Evolutionary conservation across 2,329 filamentous ascomycete species (phyloP), one percentile per base, ranked within the genome.

Genomic region (Penicillium occitanis): DNA sequence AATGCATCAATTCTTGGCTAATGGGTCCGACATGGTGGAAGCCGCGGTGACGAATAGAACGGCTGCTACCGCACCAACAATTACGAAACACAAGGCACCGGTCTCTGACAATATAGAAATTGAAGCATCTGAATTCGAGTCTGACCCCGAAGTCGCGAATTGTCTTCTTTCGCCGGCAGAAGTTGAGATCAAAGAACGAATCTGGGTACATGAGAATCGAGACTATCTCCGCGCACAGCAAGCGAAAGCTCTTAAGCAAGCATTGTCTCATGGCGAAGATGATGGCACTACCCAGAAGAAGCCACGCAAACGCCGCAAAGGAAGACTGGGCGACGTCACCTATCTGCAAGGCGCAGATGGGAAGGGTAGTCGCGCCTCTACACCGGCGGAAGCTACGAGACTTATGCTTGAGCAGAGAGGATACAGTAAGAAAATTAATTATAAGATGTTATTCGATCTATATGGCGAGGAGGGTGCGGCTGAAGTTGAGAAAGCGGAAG

Each of bases 191-290:
- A 98, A 97, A 77, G 93, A 97, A 77, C 88, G 88, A 67, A 91
- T 98, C 62, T 99, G 95, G 95, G 88, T 96, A 51, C 93, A 94
- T 67, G 89, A 93, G 75, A 98, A 99, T 78, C 93, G 95, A 75
- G 92, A 96, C 70, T 99, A 93, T 86, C 84, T 99, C 46, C 91
- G 94, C 8, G 86, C 88, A 59, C 90, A 96, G 74, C 93, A 97
- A 74, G 88, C 91, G 67, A 96, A 95, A 77, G 84, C 90, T 6
- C 90, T 96, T 65, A 87, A 90, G 46, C 86, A 88, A 67, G 91
- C 93, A 42, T 77, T 88, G 19, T 82, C 82, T n/a, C 83, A 85
- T 68, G 83, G 82, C 13, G 80, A 82, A 40, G 81, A 74, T 4
- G 72, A 73, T 7, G 75, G 72, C 13, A 70, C 76, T 40, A 58